phyloP scores from a whole-genome alignment of 495 filamentous ascomycete species.

The Trichoderma virens region DNA sequence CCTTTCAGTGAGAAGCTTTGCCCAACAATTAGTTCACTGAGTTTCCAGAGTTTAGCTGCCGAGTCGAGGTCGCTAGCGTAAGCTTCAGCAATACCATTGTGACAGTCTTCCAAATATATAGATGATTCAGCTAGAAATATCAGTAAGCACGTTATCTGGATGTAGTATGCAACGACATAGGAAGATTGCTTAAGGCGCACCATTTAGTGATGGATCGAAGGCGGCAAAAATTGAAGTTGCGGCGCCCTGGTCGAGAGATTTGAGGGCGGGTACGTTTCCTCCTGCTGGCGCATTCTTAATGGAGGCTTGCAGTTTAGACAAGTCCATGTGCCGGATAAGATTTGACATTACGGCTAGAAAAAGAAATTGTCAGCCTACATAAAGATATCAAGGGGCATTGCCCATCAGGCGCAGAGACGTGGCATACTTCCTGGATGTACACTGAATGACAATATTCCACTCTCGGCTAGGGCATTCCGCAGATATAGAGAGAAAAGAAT shows the following conservation, averaged over 20 bases:
- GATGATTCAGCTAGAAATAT: too few relatives aligned
- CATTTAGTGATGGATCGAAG: slow-evolving; percentile 32
- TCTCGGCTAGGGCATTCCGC: slow-evolving; percentile 27
- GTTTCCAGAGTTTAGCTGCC: slow-evolving; percentile 33
- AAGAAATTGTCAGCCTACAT: too few relatives aligned
- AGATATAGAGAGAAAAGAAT: slow-evolving; percentile 40
- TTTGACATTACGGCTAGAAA: too few relatives aligned
- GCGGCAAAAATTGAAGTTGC: slow-evolving; percentile 40
- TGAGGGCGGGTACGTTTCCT: slow-evolving; percentile 18
- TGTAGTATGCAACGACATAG: slow-evolving; percentile 10
- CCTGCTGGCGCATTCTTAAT: background rate
- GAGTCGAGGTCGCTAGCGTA: slow-evolving; percentile 23
- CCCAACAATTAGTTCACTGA: slow-evolving; percentile 28
- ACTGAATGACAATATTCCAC: slow-evolving; percentile 27
- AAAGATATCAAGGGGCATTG: too few relatives aligned
- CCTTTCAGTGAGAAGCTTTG: slow-evolving; percentile 18
- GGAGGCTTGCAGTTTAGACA: too few relatives aligned
- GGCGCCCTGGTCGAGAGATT: slow-evolving; percentile 26
- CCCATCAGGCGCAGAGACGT: too few relatives aligned
- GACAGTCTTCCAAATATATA: slow-evolving; percentile 32
- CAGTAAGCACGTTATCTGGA: slow-evolving; percentile 31
- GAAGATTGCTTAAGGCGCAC: slow-evolving; percentile 14
- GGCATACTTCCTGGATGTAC: slow-evolving; percentile 37
- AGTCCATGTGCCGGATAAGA: too few relatives aligned
- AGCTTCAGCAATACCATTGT: slow-evolving; percentile 31